Percentiles rank a stretch among this genome's conserved stretches.
Evolutionary conservation across 352 stramenopile species (phyloP).

Genomic region (Saprolegnia diclina): DNA sequence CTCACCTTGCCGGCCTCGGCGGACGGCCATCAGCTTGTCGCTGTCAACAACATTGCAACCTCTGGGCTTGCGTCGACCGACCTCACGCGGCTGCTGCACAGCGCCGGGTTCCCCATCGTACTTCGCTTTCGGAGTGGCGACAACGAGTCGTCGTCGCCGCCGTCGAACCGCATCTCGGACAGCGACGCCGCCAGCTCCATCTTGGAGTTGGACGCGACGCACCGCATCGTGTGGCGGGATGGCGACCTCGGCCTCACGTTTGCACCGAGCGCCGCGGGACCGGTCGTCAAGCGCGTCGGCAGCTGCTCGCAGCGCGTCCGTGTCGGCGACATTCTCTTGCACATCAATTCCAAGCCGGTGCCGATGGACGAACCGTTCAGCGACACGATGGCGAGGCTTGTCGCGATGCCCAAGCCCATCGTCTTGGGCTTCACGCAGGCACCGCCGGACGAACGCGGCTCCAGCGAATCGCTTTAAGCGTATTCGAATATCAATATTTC

Average conservation of each 20-base stretch:
- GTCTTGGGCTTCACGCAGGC: conserved; percentile 11
- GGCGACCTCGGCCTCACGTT: conserved; percentile 23
- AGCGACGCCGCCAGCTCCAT: neutral
- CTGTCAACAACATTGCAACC: conserved; percentile 26
- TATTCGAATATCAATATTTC: neutral
- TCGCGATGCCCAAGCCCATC: conserved; percentile 14
- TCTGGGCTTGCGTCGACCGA: neutral
- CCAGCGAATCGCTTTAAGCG: neutral
- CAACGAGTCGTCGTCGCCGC: neutral
- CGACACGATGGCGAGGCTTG: conserved; percentile 18
- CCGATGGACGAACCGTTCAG: neutral
- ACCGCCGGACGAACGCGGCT: neutral
- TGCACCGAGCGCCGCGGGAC: neutral
- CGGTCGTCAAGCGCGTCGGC: conserved; percentile 14
- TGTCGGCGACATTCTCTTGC: conserved; percentile 7
- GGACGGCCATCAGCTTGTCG: neutral
- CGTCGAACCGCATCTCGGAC: neutral
- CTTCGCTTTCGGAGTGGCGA: conserved; percentile 15
- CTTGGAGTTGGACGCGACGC: neutral
- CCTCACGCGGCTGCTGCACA: conserved; percentile 1
- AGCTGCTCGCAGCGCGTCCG: neutral
- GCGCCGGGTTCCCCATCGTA: conserved; percentile 10
- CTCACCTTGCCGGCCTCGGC: neutral
- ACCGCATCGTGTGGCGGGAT: conserved; percentile 20
- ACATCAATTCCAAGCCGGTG: conserved; percentile 2